phyloP scores from a whole-genome alignment of 2,329 filamentous ascomycete species.

The Malbranchea zuffiana region DNA sequence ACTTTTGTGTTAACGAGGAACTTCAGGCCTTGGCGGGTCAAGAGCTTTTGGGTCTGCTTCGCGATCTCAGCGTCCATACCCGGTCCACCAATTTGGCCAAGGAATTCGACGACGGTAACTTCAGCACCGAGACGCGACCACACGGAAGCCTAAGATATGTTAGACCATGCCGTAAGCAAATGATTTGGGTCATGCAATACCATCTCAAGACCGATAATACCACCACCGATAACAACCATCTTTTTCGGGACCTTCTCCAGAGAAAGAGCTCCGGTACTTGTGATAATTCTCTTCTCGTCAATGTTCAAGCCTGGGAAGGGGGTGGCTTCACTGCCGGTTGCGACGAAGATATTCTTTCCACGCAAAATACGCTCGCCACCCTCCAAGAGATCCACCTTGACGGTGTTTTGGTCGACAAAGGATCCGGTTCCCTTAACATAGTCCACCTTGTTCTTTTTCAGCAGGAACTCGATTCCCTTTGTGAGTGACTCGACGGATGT shows the following conservation, averaged over 20 bases:
- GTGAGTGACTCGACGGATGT: constrained; percentile 78
- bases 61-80: constrained; percentile 94
- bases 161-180: not conserved
- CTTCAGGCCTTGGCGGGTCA: constrained; percentile 92
- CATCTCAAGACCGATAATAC: constrained; percentile 99
- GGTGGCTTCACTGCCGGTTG: constrained; percentile 88
- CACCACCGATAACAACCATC: constrained; percentile 94
- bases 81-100: constrained; percentile 90
- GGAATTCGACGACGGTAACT: constrained; percentile 94
- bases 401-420: constrained; percentile 78
- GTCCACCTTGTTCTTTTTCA: constrained; percentile 99
- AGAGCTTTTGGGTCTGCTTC: constrained; percentile 82
- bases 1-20: constrained; percentile 99
- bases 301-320: constrained; percentile 93
- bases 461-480: constrained; percentile 93
- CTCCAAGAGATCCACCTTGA: constrained; percentile 82
- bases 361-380: constrained; percentile 79
- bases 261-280: constrained; percentile 86
- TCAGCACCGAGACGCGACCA: constrained; percentile 90
- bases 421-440: constrained; percentile 90
- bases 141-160: constrained; percentile 56
- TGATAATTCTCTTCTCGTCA: constrained; percentile 95
- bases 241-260: constrained; percentile 87
- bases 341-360: constrained; percentile 97
- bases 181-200: constrained; percentile 31